Evolutionary conservation across 2,329 filamentous ascomycete genomes (phyloP).

Genomic region (Beauveria caledonica): DNA sequence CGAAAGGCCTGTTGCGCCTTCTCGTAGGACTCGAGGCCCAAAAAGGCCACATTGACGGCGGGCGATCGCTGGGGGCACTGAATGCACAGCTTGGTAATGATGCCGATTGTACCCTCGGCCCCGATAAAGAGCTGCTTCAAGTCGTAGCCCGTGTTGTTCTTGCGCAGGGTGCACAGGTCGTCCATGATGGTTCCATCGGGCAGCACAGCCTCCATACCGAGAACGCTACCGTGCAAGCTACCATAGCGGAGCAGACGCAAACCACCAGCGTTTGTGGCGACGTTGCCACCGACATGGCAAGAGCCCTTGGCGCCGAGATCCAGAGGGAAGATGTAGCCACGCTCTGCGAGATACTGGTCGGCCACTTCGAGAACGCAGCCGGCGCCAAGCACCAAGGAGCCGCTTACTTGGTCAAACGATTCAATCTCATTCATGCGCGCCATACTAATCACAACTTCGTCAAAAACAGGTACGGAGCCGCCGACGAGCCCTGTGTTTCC

Average conservation of each 20-base stretch:
- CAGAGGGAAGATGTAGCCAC: constrained; percentile 83
- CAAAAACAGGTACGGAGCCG: constrained; percentile 92
- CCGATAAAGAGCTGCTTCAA: constrained; percentile 96
- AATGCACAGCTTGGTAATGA: constrained; percentile 85
- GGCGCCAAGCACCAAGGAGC: constrained; percentile 81
- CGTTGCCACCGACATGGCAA: constrained; percentile 92
- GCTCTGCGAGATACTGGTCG: constrained; percentile 77
- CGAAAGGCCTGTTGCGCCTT: constrained; percentile 79
- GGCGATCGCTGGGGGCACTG: constrained; percentile 80
- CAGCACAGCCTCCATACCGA: constrained; percentile 88
- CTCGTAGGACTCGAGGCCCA: constrained; percentile 84
- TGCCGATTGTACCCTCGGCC: constrained; percentile 86
- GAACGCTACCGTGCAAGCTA: constrained; percentile 83
- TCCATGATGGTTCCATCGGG: constrained; percentile 89
- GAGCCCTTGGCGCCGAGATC: constrained; percentile 97
- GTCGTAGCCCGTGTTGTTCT: constrained; percentile 99
- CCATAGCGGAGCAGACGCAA: constrained; percentile 85
- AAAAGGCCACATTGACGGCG: constrained; percentile 90
- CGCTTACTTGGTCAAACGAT: constrained; percentile 88
- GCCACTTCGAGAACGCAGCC: constrained; percentile 85
- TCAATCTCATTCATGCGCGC: constrained; percentile 84
- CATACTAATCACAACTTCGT: constrained; percentile 93
- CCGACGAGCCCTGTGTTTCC: constrained; percentile 95
- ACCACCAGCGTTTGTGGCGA: constrained; percentile 91
- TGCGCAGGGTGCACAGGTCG: constrained; percentile 78